Percentiles rank a stretch among this genome's conserved stretches.
Evolutionary conservation across 129 eudicot species (phyloP).

Genomic region (Lactuca sativa): DNA sequence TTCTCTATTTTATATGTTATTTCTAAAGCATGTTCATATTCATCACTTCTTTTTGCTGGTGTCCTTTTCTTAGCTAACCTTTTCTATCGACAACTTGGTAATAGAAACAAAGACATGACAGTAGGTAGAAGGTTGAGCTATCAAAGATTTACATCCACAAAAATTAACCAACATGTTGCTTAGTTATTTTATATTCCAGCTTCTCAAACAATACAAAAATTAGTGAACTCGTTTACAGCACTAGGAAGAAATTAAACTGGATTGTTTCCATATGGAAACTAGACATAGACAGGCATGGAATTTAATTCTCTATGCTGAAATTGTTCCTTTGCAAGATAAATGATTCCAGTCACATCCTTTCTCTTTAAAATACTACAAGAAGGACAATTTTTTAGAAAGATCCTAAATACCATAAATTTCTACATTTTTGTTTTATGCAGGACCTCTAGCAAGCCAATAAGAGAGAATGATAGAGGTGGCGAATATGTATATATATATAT

Average conservation of each 20-base stretch:
- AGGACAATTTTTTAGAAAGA: neutral
- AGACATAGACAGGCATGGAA: neutral
- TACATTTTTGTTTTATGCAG: too few species aligned
- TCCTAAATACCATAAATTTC: neutral
- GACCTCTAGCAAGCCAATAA: neutral
- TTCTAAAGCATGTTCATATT: neutral
- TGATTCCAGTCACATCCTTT: neutral
- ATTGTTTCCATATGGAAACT: conserved; percentile 1
- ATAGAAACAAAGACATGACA: conserved; percentile 1
- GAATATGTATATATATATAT: too few species aligned
- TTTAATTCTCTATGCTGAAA: neutral
- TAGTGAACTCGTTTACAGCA: neutral
- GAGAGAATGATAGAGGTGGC: neutral
- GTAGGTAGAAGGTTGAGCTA: neutral
- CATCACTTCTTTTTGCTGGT: neutral
- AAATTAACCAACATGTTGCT: conserved; percentile 5
- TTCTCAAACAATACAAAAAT: neutral
- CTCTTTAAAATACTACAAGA: neutral
- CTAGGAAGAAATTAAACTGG: neutral
- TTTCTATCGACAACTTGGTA: conserved; percentile 17
- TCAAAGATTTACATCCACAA: conserved; percentile 1
- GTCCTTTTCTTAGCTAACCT: conserved; percentile 14
- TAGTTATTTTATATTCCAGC: conserved; percentile 1
- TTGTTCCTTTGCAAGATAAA: neutral
- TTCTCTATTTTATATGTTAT: neutral